A percentile compares a stretch with the other conserved stretches of the same genome.
These are phyloP conservation scores for Paraphoma sp. DNA, from an alignment of 2,329 filamentous ascomycete genomes.

Conservation along the genomic window DNA sequence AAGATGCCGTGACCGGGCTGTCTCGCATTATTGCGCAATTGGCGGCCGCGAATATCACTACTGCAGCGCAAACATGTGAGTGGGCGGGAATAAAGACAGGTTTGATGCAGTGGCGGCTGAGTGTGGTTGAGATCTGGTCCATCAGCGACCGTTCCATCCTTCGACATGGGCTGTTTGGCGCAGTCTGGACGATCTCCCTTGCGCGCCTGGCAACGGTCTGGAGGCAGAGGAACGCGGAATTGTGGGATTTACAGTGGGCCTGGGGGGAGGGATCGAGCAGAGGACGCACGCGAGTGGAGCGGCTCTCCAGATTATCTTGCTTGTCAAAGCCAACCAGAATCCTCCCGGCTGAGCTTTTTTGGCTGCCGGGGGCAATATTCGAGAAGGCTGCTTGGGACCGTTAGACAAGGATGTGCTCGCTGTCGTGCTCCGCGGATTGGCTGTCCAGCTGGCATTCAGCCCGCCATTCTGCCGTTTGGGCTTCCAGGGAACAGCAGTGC, in stretches of 20 bases:
- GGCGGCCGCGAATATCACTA: slow-evolving; percentile 4
- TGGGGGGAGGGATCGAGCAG: not conserved
- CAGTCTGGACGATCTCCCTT: not conserved
- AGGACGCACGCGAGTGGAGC: not conserved
- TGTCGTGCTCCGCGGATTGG: not conserved
- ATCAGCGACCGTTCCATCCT: not conserved
- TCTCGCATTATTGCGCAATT: slow-evolving; percentile 10
- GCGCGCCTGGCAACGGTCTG: not conserved
- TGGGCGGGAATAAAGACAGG: slow-evolving; percentile 1
- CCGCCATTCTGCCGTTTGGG: slow-evolving; percentile 4
- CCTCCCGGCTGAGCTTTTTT: not conserved
- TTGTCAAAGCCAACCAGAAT: not conserved
- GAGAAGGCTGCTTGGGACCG: slow-evolving; percentile 8
- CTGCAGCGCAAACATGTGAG: not conserved
- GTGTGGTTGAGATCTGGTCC: not conserved
- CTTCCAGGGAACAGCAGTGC: slow-evolving; percentile 1
- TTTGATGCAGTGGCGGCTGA: not conserved
- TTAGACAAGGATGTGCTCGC: not conserved
- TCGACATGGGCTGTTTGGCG: not conserved
- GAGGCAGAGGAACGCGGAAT: not conserved
- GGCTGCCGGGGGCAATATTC: not conserved
- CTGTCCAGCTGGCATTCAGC: slow-evolving; percentile 9
- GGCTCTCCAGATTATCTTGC: not conserved
- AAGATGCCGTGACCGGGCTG: not conserved
- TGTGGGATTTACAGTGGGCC: not conserved